Percentiles rank a stretch among this genome's conserved stretches.
Evolutionary conservation across 805 yeast genomes (phyloP).

Genomic region (Crinitomyces ghanaensis): DNA sequence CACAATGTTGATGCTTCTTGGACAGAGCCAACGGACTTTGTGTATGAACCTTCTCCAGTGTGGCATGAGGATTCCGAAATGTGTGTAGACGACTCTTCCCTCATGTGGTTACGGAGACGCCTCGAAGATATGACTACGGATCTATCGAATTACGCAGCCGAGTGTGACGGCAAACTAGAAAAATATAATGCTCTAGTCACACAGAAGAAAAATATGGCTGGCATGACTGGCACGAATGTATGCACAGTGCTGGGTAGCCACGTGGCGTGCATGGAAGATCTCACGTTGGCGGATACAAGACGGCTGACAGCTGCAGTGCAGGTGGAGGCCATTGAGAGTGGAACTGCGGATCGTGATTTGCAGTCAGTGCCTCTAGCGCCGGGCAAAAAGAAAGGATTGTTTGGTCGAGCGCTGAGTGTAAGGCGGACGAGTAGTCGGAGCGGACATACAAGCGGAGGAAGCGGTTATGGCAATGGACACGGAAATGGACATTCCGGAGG

Average conservation of each 20-base stretch:
- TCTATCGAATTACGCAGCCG: conserved; percentile 14
- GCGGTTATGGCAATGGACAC: conserved; percentile 3
- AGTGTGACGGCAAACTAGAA: conserved; percentile 11
- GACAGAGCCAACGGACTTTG: conserved; percentile 80
- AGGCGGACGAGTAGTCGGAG: conserved; percentile 7
- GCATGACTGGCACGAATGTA: conserved; percentile 11
- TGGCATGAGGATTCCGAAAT: conserved; percentile 94
- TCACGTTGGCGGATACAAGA: conserved; percentile 59
- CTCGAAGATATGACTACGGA: conserved; percentile 24
- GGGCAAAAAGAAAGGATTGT: conserved; percentile 51
- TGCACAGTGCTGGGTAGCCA: conserved; percentile 36
- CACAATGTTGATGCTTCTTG: conserved; percentile 66
- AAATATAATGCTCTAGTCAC: conserved; percentile 25
- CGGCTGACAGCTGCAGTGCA: conserved; percentile 75
- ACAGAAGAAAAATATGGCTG: conserved; percentile 32
- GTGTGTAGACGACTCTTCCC: conserved; percentile 35
- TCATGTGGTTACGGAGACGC: conserved; percentile 26
- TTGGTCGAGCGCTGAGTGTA: conserved; percentile 24
- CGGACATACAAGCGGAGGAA: conserved; percentile 8
- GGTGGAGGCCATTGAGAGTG: conserved; percentile 79
- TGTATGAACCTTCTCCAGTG: conserved; percentile 76
- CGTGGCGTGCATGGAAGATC: conserved; percentile 37
- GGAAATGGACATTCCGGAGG: neutral
- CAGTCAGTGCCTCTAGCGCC: conserved; percentile 23
- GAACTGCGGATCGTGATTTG: conserved; percentile 52